phyloP scores from a whole-genome alignment of 768 basidiomycete genomes.

The Lactarius indigo region DNA sequence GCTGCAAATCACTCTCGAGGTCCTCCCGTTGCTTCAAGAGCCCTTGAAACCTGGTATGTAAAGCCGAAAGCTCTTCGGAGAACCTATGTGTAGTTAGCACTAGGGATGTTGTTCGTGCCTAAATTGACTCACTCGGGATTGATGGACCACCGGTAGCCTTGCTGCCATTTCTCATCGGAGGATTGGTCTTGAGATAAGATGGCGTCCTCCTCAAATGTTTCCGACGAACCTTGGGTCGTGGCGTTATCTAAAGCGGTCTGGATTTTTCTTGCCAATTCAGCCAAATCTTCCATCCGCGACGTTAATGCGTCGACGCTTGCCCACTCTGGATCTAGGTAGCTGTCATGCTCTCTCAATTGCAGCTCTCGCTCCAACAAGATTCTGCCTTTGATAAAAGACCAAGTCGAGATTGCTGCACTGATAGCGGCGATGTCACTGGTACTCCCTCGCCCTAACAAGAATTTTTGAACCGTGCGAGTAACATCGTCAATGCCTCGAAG shows the following conservation, averaged over 20 bases:
- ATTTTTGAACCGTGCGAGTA: slow-evolving; percentile 72
- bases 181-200: slow-evolving; percentile 20
- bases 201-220: slow-evolving; percentile 27
- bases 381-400: slow-evolving; percentile 50
- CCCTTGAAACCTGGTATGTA: slow-evolving; percentile 48
- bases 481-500: slow-evolving; percentile 65
- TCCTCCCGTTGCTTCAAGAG: slow-evolving; percentile 45
- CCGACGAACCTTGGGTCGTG: slow-evolving; percentile 13
- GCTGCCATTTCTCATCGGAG: slow-evolving; percentile 31
- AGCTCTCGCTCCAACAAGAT: slow-evolving; percentile 54
- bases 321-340: slow-evolving; percentile 46
- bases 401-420: slow-evolving; percentile 55
- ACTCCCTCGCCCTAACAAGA: slow-evolving; percentile 66
- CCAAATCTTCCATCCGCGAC: slow-evolving; percentile 48
- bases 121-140: slow-evolving; percentile 53
- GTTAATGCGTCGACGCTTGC: slow-evolving; percentile 50
- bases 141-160: slow-evolving; percentile 50
- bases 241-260: slow-evolving; percentile 36
- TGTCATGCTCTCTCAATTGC: slow-evolving; percentile 37
- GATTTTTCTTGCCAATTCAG: slow-evolving; percentile 54
- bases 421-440: slow-evolving; percentile 63
- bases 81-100: slow-evolving; percentile 42
- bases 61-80: slow-evolving; percentile 46
- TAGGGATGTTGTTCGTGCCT: not conserved
- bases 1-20: slow-evolving; percentile 55